phyloP scores from a whole-genome alignment of 257 asterid species.

The Solanum gandarillasii region DNA sequence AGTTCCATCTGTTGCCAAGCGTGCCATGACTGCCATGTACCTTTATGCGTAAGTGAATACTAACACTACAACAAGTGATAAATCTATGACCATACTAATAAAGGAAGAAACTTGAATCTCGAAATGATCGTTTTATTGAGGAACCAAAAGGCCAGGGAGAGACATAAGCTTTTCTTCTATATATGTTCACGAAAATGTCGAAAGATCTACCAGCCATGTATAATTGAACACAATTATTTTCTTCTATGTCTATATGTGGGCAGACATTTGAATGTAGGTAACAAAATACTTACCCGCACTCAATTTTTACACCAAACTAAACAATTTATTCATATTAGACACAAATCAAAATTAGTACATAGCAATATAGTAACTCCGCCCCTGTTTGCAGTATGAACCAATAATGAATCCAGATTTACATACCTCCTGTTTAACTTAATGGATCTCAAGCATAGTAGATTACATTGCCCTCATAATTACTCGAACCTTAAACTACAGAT shows the following conservation, averaged over 20 bases:
- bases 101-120: neutral
- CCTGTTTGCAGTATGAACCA: neutral
- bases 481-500: neutral
- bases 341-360: neutral
- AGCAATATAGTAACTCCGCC: neutral
- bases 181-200: neutral
- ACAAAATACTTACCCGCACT: neutral
- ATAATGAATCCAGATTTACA: neutral
- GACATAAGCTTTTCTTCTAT: neutral
- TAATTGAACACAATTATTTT: slow-evolving; percentile 43
- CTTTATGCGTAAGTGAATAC: neutral
- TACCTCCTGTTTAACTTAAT: neutral
- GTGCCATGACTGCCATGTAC: slow-evolving; percentile 52
- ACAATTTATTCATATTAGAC: neutral
- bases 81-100: neutral
- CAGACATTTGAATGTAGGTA: neutral
- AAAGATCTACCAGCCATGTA: slow-evolving; percentile 19
- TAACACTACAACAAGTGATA: neutral
- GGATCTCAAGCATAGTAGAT: neutral
- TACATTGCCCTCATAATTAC: neutral
- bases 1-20: slow-evolving; percentile 57
- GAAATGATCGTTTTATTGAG: neutral
- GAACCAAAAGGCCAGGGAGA: neutral
- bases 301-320: neutral
- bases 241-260: slow-evolving; percentile 29